Conservation (phyloP, 2,329 filamentous ascomycete species). For the Monilinia vaccinii-corymbosi region DNA sequence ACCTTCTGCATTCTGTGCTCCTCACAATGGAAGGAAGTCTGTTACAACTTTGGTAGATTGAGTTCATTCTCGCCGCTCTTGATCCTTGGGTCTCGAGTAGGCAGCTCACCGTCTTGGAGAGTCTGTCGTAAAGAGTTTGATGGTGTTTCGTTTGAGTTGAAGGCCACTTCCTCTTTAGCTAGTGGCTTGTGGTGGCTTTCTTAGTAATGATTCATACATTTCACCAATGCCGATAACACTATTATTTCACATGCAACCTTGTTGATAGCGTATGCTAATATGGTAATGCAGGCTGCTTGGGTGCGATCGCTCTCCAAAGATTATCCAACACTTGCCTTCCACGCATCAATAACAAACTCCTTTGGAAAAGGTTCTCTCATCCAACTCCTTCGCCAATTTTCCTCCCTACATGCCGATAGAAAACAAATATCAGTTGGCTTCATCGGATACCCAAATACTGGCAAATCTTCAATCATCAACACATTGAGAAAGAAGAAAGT, state of each 20-base stretch:
- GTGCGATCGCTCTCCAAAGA: constrained; percentile 82
- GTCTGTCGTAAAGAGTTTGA: constrained; percentile 56
- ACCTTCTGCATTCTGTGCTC: constrained; percentile 53
- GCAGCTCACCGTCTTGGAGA: constrained; percentile 80
- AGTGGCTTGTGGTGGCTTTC: constrained; percentile 69
- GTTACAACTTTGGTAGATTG: constrained; percentile 99
- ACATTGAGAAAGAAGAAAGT: constrained; percentile 91
- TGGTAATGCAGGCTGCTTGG: constrained; percentile 69
- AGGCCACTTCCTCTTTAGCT: constrained; percentile 56
- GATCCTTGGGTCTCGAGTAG: constrained; percentile 59
- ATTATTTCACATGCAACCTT: background rate
- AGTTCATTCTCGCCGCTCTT: constrained; percentile 57
- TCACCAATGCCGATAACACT: constrained; percentile 36
- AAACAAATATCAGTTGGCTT: constrained; percentile 89
- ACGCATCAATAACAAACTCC: constrained; percentile 87
- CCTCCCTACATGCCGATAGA: constrained; percentile 74
- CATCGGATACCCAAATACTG: constrained; percentile 77
- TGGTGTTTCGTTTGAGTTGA: constrained; percentile 98
- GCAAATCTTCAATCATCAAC: constrained; percentile 97
- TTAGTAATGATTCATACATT: constrained; percentile 99
- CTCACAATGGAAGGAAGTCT: constrained; percentile 71
- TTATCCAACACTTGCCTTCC: constrained; percentile 89
- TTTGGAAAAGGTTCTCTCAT: constrained; percentile 96
- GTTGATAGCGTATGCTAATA: constrained; percentile 24
- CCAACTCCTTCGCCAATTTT: constrained; percentile 85